Base-by-base conservation (phyloP, 768 basidiomycete species). In the Suillus ampliporus region DNA sequence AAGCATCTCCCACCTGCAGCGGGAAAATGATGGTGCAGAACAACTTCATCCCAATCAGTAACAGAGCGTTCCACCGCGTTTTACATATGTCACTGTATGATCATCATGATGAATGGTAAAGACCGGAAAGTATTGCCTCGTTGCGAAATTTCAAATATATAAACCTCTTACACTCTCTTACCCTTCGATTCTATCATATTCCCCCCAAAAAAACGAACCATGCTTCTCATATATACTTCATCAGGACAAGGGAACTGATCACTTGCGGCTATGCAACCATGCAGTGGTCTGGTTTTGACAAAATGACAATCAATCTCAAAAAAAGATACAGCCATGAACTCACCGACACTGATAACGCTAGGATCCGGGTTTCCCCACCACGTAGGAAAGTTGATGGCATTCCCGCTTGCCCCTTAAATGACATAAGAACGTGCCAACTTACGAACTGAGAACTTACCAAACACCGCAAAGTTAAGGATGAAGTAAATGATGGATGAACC, bases 401-500 rank as follows among this genome's bases (percentile, higher is more conserved):
- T 76, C 6, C 80, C 78, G 57, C 80, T 79, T 14, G 82, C 83
- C 19, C 79, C 78, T 65, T 34, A 1, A 31, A 35, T 46, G 77
- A 76, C 47, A 76, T 76, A 13, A 64, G 37, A 26, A 77, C 75
- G 72, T 75, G 40, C 11, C 13, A 2, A 46, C 35, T 46, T 47
- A 19, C 53, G n/a, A 34, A 44, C 19, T 13, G 10, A 21, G 34
- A n/a, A 31, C 61, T 2, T 57, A 66, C 76, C 76, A 43, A 75
- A 74, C 17, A 72, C 68, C 6, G 68, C 68, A 61, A 80, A 71
- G 48, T 78, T 79, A 57, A 83, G 75, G 61, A 83, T 82, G 73
- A 84, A 83, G 15, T 83, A 69, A 58, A 83, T 82, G 61, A 83
- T 78, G 58, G 82, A 82, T 44, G 76, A 75, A 15, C 83, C 82